Evolutionary conservation across 2,329 filamentous ascomycete species (phyloP).

Genomic region (Ophiobolus disseminans): DNA sequence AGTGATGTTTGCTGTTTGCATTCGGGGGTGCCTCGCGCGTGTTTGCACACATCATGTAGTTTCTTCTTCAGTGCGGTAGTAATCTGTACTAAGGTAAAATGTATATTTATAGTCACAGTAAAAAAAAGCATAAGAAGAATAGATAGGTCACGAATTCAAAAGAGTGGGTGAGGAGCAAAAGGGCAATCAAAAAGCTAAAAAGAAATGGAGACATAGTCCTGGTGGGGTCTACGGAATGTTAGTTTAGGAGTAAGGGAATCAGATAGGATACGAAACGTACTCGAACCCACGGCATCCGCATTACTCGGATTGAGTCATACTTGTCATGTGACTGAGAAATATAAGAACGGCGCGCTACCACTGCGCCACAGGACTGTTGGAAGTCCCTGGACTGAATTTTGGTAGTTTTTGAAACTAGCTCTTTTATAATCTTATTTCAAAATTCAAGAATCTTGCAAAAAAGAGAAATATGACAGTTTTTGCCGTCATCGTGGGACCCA

Average conservation of each 20-base stretch:
- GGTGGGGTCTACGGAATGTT: slow-evolving; percentile 26
- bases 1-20: too few relatives aligned
- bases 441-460: too few relatives aligned
- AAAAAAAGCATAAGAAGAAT: too few relatives aligned
- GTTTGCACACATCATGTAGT: too few relatives aligned
- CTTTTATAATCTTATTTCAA: neutral
- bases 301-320: slow-evolving; percentile 48
- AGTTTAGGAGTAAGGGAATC: neutral
- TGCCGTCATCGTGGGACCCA: too few relatives aligned
- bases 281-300: slow-evolving; percentile 56
- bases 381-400: slow-evolving; percentile 26
- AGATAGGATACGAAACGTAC: slow-evolving; percentile 2
- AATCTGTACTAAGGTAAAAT: too few relatives aligned
- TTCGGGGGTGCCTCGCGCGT: too few relatives aligned
- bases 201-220: slow-evolving; percentile 24
- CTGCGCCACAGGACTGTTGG: slow-evolving; percentile 53
- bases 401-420: slow-evolving; percentile 5
- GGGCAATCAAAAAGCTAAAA: neutral
- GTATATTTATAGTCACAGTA: too few relatives aligned
- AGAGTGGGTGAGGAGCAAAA: neutral
- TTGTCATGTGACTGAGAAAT: slow-evolving; percentile 44
- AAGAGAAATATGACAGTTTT: too few relatives aligned
- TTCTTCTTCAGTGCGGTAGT: too few relatives aligned
- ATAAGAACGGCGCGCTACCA: slow-evolving; percentile 60
- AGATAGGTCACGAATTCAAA: too few relatives aligned